These are phyloP conservation scores for Aspergillus sp. DNA, from an alignment of 2,329 filamentous ascomycete species.

Conservation along the genomic window DNA sequence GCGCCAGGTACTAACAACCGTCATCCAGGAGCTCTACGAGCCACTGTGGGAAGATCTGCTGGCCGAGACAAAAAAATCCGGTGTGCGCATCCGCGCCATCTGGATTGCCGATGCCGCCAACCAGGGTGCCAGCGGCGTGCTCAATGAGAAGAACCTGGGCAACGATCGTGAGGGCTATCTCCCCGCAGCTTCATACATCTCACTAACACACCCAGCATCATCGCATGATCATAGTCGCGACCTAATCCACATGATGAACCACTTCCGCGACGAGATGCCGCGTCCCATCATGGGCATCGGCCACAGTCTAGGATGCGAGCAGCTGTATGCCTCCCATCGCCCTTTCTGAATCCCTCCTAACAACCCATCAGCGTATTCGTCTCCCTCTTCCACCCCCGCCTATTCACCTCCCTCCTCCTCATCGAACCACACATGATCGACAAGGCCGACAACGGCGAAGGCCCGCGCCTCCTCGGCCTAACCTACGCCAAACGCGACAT, in stretches of 20 bases:
- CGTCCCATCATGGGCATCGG: conserved; percentile 75
- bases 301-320: conserved; percentile 75
- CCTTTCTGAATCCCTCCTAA: neutral
- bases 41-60: conserved; percentile 79
- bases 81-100: conserved; percentile 68
- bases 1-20: neutral
- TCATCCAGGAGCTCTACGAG: conserved; percentile 72
- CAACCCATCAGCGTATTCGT: conserved; percentile 48
- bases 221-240: conserved; percentile 80
- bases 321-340: conserved; percentile 42
- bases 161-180: conserved; percentile 62
- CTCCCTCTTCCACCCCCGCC: conserved; percentile 70
- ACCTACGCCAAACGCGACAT: conserved; percentile 51
- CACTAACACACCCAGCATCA: conserved; percentile 23
- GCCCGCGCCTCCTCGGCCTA: neutral
- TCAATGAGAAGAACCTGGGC: conserved; percentile 70
- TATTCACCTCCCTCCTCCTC: conserved; percentile 68
- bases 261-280: conserved; percentile 32
- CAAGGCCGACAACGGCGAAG: conserved; percentile 2
- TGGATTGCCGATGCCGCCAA: conserved; percentile 80
- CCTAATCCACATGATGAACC: conserved; percentile 57
- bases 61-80: conserved; percentile 48
- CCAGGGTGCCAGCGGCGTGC: conserved; percentile 69
- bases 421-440: conserved; percentile 56
- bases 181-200: neutral